Evolutionary conservation across 352 stramenopile genomes (phyloP), one percentile per base, ranked within the genome.

Genomic region (Discostella stelligera): DNA sequence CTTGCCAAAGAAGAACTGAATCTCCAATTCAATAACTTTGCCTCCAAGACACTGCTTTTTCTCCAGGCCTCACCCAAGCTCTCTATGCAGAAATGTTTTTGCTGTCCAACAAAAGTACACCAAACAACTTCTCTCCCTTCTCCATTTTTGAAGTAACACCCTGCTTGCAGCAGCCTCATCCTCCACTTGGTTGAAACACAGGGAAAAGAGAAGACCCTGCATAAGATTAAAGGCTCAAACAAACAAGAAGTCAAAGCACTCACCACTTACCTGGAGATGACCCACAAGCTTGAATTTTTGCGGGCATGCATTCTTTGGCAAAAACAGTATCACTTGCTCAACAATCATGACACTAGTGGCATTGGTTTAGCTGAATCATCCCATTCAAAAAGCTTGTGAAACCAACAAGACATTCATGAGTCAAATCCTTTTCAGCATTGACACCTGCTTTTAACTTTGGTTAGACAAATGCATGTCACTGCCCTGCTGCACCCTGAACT

Each of bases 11-110:
- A 96, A 81, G 95, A 98, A 68, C 61, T 89, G 10, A 80, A 77
- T 80, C 96, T 97, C 93, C 97, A 95, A 94, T 98, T 98, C 85
- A 25, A 53, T 55, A 23, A 14, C 11, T 21, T 55, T 13, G 16
- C 0, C 25, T 66, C 3, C 14, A 21, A 32, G 59, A 66, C 2
- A 25, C 52, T 11, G 25, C 6, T 18, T 66, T 66, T 32, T 25
- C 37, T 3, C 39, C 20, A n/a, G 41, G 59, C 9, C 13, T 55
- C 3, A 48, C 48, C 25, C 59, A 55, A 30, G 20, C 20, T 14
- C 18, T 66, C 9, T 37, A 55, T 14, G 21, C 32, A 7, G 59
- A 37, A 13, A 30, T 1, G 13, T 66, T 66, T 20, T 2, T 54
- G 4, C 55, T 37, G 6, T 20, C 18, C 48, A n/a, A 13, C 11